Evolutionary conservation across 495 filamentous ascomycete genomes (phyloP), one percentile per base, ranked within the genome.

Genomic region (Neurospora sp.): DNA sequence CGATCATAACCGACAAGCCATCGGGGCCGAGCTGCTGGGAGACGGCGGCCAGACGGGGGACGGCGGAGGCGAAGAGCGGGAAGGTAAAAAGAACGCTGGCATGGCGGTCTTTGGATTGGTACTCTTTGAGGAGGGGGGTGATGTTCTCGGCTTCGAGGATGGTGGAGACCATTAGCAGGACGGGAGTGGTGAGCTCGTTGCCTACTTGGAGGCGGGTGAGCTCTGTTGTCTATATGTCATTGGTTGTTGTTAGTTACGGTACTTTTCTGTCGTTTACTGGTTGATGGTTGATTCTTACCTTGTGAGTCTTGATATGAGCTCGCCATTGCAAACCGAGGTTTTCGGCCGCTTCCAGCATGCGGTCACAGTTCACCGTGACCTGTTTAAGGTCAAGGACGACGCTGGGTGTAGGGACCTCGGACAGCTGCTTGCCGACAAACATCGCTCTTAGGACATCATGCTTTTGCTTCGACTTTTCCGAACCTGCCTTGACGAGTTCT

Each of bases 271-370:
- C 40, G 22, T 68, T 37, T 27, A n/a, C 22, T 38, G 44, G 27
- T 0, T 18, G 40, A 73, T 59, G 16, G 53, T 53, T 14, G 65
- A 69, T 70, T 77, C 68, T 78, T 78, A 91, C 93, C 82, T 97
- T 97, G 78, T 97, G 94, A 31, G 92, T 92, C 77, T 97, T 97
- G 71, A 96, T 89, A 80, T 97, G 94, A 7, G 92, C 89, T 71
- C 94, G 83, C 83, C 94, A 96, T 35, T 86, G 87, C 31, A 95
- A 83, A 1, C 84, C 85, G 5, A 95, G 83, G 41, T 78, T 74
- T 61, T 85, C 77, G 5, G 87, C 85, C 0, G 91, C 88, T 69
- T 89, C 81, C 16, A 93, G 87, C 91, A 97, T 95, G 69, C 88
- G 82, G 71, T 84, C 80, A 79, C 93, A 97, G 77, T 96, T 94